Base-by-base conservation (phyloP, 352 stramenopile species). In the Pythium volutum region DNA sequence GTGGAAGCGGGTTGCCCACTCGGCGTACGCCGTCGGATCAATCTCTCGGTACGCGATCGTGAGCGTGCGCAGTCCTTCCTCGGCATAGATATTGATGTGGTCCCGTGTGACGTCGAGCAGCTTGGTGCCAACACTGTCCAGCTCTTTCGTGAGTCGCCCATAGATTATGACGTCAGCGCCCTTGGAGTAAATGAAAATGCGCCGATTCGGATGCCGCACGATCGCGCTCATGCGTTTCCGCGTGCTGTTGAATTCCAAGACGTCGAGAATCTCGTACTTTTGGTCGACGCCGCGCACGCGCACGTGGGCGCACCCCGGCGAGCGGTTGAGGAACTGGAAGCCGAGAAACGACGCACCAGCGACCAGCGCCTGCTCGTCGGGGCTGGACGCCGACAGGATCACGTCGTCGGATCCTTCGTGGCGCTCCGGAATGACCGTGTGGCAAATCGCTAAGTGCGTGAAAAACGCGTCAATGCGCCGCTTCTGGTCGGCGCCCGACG, bases 181-280 rank as follows among this genome's bases (percentile, higher is more conserved):
- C 79, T 33, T 85, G 71, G 15, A 79, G 55, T 89, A 93, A 45
- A 93, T 92, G 84, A n/a, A 86, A 10, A 93, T 77, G 1, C 59
- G 62, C 5, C 73, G 78, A 43, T 87, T 88, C 2, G 71, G 77
- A 25, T 79, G 74, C 58, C 89, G 76, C 2, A 96, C 79, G n/a
- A 95, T 71, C 8, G 94, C 84, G 0, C 82, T 85, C 86, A 96
- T 96, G 9, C 87, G 78, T 67, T 96, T 96, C 27, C 87, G 74
- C 16, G 76, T 88, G 15, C 81, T 96, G 64, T 97, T 88, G 58
- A 98, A 98, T 63, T 97, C 89, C 42, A 98, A 97, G 11, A 97
- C 90, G 58, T 96, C 89, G 4, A 98, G 68, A 14, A 98, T 81
- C 46, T 97, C 76, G 64, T 95, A 98, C 52, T 89, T 51, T 88